Conservation (phyloP, 768 basidiomycete species). For the Collybia nuda region DNA sequence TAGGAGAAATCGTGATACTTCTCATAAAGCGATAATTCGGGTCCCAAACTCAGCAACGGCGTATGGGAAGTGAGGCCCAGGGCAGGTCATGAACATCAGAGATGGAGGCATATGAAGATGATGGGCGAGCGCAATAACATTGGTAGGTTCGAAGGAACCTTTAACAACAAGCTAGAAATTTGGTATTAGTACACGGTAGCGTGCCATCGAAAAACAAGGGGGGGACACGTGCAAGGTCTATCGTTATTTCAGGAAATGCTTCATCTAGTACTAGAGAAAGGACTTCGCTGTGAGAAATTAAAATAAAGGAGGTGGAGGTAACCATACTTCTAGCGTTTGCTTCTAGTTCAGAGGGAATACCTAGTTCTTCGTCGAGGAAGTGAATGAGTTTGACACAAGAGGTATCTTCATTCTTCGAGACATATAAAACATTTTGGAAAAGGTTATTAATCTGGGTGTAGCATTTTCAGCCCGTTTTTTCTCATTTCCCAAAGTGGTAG, state of each 20-base stretch:
- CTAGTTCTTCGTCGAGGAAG: constrained; percentile 52
- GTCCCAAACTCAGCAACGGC: constrained; percentile 51
- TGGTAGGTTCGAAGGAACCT: constrained; percentile 41
- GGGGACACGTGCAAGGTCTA: constrained; percentile 49
- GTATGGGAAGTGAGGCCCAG: constrained; percentile 42
- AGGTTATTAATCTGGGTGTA: constrained; percentile 59
- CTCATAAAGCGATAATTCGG: constrained; percentile 43
- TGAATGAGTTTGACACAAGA: constrained; percentile 68
- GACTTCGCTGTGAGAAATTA: background rate
- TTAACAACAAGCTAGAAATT: constrained; percentile 42
- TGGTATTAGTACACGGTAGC: background rate
- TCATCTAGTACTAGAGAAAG: constrained; percentile 48
- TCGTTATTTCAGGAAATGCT: constrained; percentile 63
- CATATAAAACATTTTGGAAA: constrained; percentile 66
- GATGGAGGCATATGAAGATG: constrained; percentile 49
- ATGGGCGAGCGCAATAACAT: constrained; percentile 48
- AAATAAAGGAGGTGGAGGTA: background rate
- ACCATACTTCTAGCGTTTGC: constrained; percentile 63
- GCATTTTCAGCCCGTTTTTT: background rate
- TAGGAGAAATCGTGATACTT: background rate
- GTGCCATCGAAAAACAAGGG: background rate
- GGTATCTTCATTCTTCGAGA: constrained; percentile 68
- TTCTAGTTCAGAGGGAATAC: constrained; percentile 68
- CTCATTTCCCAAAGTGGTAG: too few species aligned
- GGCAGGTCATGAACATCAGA: constrained; percentile 65